phyloP scores from a whole-genome alignment of 331 rosid species.

The Cydonia oblonga region DNA sequence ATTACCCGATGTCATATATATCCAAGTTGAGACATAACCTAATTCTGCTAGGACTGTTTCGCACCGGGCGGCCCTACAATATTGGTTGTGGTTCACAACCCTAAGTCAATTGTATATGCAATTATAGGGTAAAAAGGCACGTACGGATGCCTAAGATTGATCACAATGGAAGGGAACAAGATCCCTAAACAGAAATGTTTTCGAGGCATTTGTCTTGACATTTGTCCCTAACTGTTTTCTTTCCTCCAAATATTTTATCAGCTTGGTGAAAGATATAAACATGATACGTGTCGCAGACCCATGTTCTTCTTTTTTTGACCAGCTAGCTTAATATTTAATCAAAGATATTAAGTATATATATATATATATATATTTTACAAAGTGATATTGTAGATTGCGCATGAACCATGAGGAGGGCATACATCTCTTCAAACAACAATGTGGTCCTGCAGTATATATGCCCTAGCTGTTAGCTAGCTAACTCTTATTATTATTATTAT shows the following conservation, averaged over 20 bases:
- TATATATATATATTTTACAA: not conserved
- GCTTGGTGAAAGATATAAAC: constrained; percentile 31
- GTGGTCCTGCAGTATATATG: constrained; percentile 37
- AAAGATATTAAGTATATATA: not conserved
- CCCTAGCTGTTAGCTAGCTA: not conserved
- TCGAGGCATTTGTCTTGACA: constrained; percentile 39
- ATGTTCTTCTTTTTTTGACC: constrained; percentile 36
- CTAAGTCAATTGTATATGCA: constrained; percentile 5
- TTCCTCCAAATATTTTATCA: constrained; percentile 21
- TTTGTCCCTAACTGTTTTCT: constrained; percentile 70
- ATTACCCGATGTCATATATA: constrained; percentile 31
- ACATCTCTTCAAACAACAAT: constrained; percentile 23
- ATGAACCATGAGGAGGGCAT: constrained; percentile 6
- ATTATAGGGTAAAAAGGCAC: constrained; percentile 18
- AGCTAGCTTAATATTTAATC: constrained; percentile 6
- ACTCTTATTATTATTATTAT: not conserved
- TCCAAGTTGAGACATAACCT: constrained; percentile 35
- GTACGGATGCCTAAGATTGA: constrained; percentile 29
- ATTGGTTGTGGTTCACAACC: constrained; percentile 34
- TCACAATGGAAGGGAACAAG: constrained; percentile 49
- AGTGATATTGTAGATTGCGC: constrained; percentile 9
- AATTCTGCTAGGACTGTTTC: constrained; percentile 37
- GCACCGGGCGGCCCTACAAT: constrained; percentile 42
- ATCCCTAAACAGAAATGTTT: constrained; percentile 39
- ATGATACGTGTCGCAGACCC: constrained; percentile 49